Evolutionary conservation across 2,329 filamentous ascomycete genomes (phyloP), one percentile per base, ranked within the genome.

Genomic region (Fusarium chuoi): DNA sequence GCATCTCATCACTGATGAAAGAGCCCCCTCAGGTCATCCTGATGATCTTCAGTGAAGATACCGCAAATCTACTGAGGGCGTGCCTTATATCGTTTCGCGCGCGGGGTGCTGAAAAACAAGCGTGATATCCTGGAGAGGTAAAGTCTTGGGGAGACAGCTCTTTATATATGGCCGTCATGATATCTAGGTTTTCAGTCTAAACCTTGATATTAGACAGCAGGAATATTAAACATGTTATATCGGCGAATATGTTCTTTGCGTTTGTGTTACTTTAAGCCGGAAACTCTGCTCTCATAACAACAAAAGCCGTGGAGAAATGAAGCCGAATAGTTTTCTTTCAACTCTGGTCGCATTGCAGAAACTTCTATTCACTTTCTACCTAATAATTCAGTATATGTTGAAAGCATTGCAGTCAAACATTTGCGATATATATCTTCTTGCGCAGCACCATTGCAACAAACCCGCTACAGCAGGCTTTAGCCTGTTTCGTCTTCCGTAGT

Each of bases 1-100:
- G 5, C 44, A 46, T 62, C 56, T 64, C 45, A 65, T 62, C 56
- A 51, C 46, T 39, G 57, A 62, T 62, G 45, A 52, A 11, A 22
- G 26, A 45, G 24, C 57, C 48, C 35, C 33, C 33, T 38, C 28
- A 38, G 30, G 30, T 41, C 22, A 62, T 6, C 45, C 57, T 20
- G 38, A 26, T 2, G 11, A 65, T 63, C 62, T 28, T 39, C 58
- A 13, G 11, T 63, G n/a, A 63, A 35, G 39, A 63, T 4, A 45
- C 18, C 18, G 38, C 26, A 11, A 46, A 62, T 51, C 14, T 54
- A 49, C 6, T 20, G 18, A 52, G 39, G 0, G 24, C 39, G 6
- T 0, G 36, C 11, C 24, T 26, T 46, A 10, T 26, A 4, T 44
- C 17, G 17, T 18, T 44, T 24, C 2, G 17, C n/a, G 42, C 14